Conservation (phyloP, 2,329 filamentous ascomycete genomes). For the Sarocladium brachiariae region DNA sequence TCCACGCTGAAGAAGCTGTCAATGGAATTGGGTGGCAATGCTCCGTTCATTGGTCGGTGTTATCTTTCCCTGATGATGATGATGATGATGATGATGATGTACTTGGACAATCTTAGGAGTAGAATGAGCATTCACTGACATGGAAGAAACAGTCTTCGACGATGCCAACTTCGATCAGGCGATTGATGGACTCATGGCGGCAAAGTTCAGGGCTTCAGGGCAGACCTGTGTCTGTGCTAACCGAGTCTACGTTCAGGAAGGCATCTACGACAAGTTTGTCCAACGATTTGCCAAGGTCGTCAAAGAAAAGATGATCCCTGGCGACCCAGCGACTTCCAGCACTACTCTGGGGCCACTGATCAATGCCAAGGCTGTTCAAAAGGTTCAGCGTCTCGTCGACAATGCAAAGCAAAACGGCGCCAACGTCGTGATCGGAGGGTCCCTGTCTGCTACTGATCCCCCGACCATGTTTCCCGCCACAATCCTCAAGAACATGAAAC, state of each 20-base stretch:
- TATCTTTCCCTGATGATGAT: no score
- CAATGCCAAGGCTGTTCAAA: no score
- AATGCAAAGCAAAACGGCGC: slow-evolving; percentile 42
- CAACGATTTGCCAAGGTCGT: slow-evolving; percentile 46
- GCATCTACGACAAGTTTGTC: slow-evolving; percentile 55
- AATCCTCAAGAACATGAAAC: slow-evolving; percentile 48
- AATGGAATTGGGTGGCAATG: slow-evolving; percentile 66
- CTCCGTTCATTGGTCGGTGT: slow-evolving; percentile 55
- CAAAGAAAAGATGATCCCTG: slow-evolving; percentile 45
- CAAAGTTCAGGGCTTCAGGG: slow-evolving; percentile 66
- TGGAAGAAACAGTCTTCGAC: no score
- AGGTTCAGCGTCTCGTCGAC: slow-evolving; percentile 23
- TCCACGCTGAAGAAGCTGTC: slow-evolving; percentile 59
- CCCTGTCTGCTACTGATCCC: no score
- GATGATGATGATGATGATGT: no score
- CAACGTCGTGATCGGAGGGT: slow-evolving; percentile 47
- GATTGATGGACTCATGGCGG: slow-evolving; percentile 51
- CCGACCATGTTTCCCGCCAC: slow-evolving; percentile 71
- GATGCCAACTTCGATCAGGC: slow-evolving; percentile 62
- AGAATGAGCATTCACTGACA: no score
- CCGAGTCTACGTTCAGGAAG: slow-evolving; percentile 52
- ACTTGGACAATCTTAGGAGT: no score
- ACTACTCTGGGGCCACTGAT: slow-evolving; percentile 25
- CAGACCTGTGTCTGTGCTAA: slow-evolving; percentile 66
- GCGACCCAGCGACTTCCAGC: slow-evolving; percentile 46